phyloP scores from a whole-genome alignment of 305 asterid species.

The Euphrasia arctica region DNA sequence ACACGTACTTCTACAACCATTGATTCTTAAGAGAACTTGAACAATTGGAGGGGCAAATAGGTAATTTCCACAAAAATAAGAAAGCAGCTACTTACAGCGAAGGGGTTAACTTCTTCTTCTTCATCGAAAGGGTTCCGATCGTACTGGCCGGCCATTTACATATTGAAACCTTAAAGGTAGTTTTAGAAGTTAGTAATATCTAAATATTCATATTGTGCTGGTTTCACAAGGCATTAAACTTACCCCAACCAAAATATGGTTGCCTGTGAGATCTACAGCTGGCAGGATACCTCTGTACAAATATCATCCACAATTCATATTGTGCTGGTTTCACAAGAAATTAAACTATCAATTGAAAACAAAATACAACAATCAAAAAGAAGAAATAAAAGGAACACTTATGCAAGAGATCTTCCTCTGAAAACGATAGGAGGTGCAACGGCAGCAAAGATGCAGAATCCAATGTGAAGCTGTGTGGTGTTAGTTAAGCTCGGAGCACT shows the following conservation, averaged over 20 bases:
- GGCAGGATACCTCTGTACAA: slow-evolving; percentile 81
- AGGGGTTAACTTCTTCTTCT: slow-evolving; percentile 36
- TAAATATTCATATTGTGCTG: not conserved
- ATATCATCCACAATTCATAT: no score
- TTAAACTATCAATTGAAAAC: no score
- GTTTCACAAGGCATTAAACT: slow-evolving; percentile 24
- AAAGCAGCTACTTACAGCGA: no score
- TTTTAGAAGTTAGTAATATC: not conserved
- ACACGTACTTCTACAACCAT: not conserved
- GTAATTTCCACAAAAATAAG: not conserved
- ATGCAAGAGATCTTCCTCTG: no score
- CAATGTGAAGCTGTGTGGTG: no score
- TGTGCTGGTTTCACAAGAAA: no score
- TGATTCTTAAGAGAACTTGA: not conserved
- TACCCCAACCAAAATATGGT: slow-evolving; percentile 80
- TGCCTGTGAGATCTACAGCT: slow-evolving; percentile 74
- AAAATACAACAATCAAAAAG: no score
- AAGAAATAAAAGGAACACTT: no score
- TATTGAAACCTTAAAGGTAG: no score
- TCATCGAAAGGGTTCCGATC: slow-evolving; percentile 88
- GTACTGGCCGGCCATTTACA: slow-evolving; percentile 72
- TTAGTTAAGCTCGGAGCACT: no score
- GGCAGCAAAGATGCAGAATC: no score
- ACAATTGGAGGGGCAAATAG: slow-evolving; percentile 9
- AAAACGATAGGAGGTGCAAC: no score